Percentiles rank a stretch among this genome's conserved stretches.
Evolutionary conservation across 768 basidiomycete species (phyloP).

Genomic region (Mycena indigotica): DNA sequence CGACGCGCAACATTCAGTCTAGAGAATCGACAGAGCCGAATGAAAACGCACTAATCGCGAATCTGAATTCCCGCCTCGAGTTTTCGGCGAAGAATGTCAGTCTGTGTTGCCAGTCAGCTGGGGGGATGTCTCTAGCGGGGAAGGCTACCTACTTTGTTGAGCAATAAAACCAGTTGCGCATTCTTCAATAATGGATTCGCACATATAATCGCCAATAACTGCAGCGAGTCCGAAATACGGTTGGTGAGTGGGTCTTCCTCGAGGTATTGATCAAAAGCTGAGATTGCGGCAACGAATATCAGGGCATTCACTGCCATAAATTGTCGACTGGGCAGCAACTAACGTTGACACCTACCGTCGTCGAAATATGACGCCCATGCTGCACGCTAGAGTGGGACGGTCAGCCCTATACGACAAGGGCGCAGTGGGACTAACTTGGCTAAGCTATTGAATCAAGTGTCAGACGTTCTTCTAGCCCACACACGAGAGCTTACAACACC

Average conservation of each 20-base stretch:
- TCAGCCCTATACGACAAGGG: conserved; percentile 14
- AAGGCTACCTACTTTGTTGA: conserved; percentile 71
- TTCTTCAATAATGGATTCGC: conserved; percentile 73
- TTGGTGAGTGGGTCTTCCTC: conserved; percentile 82
- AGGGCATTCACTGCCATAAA: conserved; percentile 75
- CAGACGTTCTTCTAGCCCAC: background rate
- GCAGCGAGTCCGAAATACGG: conserved; percentile 79
- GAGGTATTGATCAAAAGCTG: conserved; percentile 88
- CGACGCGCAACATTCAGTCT: background rate
- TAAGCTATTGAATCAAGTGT: conserved; percentile 23
- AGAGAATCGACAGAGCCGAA: conserved; percentile 6
- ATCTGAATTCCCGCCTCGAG: conserved; percentile 67
- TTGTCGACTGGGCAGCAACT: too few relatives aligned
- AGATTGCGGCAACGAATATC: conserved; percentile 85
- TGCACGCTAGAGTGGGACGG: conserved; percentile 52
- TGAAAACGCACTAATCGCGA: conserved; percentile 65
- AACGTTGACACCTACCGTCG: conserved; percentile 64
- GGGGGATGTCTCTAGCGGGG: too few relatives aligned
- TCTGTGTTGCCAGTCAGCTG: too few relatives aligned
- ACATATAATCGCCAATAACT: conserved; percentile 75
- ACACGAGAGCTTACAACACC: conserved; percentile 62
- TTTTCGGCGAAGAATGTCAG: conserved; percentile 73
- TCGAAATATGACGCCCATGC: conserved; percentile 87
- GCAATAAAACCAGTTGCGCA: conserved; percentile 71
- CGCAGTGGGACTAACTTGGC: too few relatives aligned